Evolutionary conservation across 2,329 filamentous ascomycete genomes (phyloP), one percentile per base, ranked within the genome.

Genomic region (Paraphaeosphaeria sporulosa): DNA sequence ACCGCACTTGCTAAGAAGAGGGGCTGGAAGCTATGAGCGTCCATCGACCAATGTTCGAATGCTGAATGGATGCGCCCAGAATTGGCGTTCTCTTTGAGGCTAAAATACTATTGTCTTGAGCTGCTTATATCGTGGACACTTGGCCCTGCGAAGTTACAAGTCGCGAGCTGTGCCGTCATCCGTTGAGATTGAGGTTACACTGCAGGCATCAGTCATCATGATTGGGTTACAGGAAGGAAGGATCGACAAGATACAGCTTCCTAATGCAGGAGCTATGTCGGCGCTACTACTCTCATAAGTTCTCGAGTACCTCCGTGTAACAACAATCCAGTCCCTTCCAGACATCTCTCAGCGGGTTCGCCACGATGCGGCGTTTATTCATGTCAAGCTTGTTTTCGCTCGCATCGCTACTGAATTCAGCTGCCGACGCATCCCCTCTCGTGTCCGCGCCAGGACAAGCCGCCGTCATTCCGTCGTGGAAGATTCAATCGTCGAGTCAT

Each of bases 1-100:
- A 73, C 71, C 6, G 69, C 65, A 7, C 58, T 78, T 15, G 73
- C 76, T 30, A 77, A 74, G 69, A 77, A 72, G 63, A 71, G 80
- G 62, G 81, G 81, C 0, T 82, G 80, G 80, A 82, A 81, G 65
- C 61, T 82, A 61, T 82, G 64, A 70, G 30, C 21, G 19, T 25
- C 25, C 9, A 8, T 51, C 12, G 51, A 5, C 10, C 27, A 13
- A 21, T 27, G 38, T 32, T 43, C 23, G 5, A 44, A 17, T 23
- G n/a, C 25, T 44, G 15, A 17, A 21, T 8, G 36, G 23, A 32
- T n/a, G 38, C 36, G 38, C 15, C 15, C 17, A 43, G 38, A n/a
- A 27, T 40, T 42, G 23, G 49, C 34, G 13, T 52, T 8, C 36
- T 7, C 7, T 19, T 15, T 7, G 12, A 5, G 13, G 36, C 3